Base-by-base conservation (phyloP, 805 yeast genomes). In the Dipodascus albidus region DNA sequence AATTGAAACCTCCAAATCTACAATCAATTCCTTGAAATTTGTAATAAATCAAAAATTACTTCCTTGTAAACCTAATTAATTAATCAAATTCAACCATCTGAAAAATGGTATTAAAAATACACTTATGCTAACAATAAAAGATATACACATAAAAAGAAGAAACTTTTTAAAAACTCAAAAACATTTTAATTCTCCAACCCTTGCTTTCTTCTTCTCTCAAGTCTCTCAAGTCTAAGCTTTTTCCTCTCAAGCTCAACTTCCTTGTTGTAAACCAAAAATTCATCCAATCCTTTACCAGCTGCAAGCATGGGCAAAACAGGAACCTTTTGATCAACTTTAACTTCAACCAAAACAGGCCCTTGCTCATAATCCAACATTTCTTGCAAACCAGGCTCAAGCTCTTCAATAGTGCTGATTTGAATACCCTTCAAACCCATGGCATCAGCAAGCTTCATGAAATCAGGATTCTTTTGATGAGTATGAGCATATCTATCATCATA, bases 241-340 rank as follows among this genome's bases (percentile, higher is more conserved):
- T 72, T 76, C 68, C 84, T 85, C 70, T 82, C 79, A 64, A 72
- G 74, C 74, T 88, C 96, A 53, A 82, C 84, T 61, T 79, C 85
- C 48, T 88, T 82, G 67, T 91, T 96, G 70, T 83, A 93, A 49
- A 78, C 77, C 60, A 93, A 85, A 68, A 91, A 90, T 70, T 93
- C 98, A 65, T 93, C 91, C 64, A 93, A 77, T 58, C 86, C 96
- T 70, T 86, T 87, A 62, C 98, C 99, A 56, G 82, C 95, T 52
- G 99, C 96, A 53, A 93, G 98, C 95, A 93, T 89, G 54, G 99
- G 99, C 68, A 93, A 78, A 57, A 93, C 98, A 52, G 97, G 96
- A 50, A 91, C 96, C 76, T 85, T 85, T 65, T 78, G 75, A 73
- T 90, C 98, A 31, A 89, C 93, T 51, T 82, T 64, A 48, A 89